Percentiles rank a stretch among this genome's conserved stretches.
These are phyloP conservation scores for Phalaenopsis hybrid DNA, from an alignment of 116 monocot species.

Conservation along the genomic window DNA sequence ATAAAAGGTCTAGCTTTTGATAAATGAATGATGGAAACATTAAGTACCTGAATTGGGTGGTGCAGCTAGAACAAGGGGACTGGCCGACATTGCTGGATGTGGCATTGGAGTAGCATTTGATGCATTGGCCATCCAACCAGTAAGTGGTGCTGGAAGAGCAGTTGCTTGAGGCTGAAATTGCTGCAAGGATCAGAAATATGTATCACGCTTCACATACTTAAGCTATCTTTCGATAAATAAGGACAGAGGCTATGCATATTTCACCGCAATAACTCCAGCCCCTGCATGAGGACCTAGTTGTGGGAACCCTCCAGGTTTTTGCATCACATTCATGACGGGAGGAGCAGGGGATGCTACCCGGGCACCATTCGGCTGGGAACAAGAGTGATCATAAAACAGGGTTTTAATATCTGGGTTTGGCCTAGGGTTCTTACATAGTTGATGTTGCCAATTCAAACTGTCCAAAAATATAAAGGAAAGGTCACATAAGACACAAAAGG, in stretches of 20 bases:
- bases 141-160: constrained; percentile 45
- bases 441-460: too few species aligned
- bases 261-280: constrained; percentile 6
- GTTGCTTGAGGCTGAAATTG: constrained; percentile 43
- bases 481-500: neutral
- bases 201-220: neutral
- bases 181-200: constrained; percentile 14
- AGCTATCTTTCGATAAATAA: neutral
- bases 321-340: constrained; percentile 45
- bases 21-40: neutral
- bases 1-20: neutral
- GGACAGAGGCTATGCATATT: constrained; percentile 23
- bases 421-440: too few species aligned
- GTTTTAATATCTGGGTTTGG: constrained; percentile 1
- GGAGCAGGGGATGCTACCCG: constrained; percentile 39
- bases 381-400: constrained; percentile 67
- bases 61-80: constrained; percentile 5
- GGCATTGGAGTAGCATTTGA: constrained; percentile 8
- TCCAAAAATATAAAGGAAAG: neutral
- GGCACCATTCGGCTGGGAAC: constrained; percentile 52
- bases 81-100: neutral
- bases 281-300: constrained; percentile 34
- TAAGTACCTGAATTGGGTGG: neutral
- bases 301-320: constrained; percentile 42
- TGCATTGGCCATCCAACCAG: constrained; percentile 85